Evolutionary conservation across 2,329 filamentous ascomycete species (phyloP), one percentile per base, ranked within the genome.

Genomic region (Phyllosticta citribraziliensis): DNA sequence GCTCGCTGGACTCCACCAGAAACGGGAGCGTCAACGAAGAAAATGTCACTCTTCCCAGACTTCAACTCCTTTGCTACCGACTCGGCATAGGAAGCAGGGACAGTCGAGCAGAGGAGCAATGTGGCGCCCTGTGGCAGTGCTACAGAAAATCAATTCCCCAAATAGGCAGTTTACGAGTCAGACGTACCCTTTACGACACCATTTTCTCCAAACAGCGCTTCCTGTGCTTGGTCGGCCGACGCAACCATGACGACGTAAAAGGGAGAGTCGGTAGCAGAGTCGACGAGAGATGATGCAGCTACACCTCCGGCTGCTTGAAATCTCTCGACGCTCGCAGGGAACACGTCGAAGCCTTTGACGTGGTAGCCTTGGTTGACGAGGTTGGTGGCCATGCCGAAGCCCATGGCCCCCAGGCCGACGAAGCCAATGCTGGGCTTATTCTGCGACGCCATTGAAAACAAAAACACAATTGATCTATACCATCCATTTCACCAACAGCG

Each of bases 351-450:
- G 61, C 88, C 88, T 22, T 83, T 86, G 24, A 91, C 87, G 25
- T 76, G 63, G 72, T 87, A 88, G 62, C 86, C 86, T 65, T 82
- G 75, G 66, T 84, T 84, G 67, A 90, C 78, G 54, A 91, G 82
- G 70, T 90, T 82, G 63, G 83, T 88, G 65, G 88, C 88, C 88
- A 91, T 91, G 70, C 88, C 88, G 71, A 89, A 88, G 70, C 88
- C 88, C 88, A 91, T 91, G 73, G 88, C 88, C 61, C 88, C 88
- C 2, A 91, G 85, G 77, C 88, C 88, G 65, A 88, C 85, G 74
- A 90, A 89, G 65, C 84, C 82, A 59, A 88, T 76, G 58, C 73
- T 68, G 25, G 79, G 78, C 69, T 79, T 40, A 14, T 12, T 81
- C 57, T 64, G 24, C 24, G 58, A 54, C 20, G 57, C 35, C 56